phyloP scores from a whole-genome alignment of 2,329 filamentous ascomycete genomes.

The Bipolaris cookei region DNA sequence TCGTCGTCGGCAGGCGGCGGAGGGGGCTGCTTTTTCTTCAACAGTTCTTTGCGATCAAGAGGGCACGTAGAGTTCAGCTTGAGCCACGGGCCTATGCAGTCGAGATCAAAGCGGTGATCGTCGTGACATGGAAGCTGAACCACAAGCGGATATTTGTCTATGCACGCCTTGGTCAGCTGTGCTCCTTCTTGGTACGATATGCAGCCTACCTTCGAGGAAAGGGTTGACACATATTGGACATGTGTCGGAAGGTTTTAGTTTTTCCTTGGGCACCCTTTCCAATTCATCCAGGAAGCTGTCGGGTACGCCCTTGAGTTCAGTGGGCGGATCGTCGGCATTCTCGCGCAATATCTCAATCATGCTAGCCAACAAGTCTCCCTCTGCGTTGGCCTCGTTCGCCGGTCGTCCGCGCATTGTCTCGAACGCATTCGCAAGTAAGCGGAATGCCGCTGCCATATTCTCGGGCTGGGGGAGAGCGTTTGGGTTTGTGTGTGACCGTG shows the following conservation, averaged over 20 bases:
- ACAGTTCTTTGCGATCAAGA: constrained; percentile 64
- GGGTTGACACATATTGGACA: constrained; percentile 68
- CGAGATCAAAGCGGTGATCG: constrained; percentile 68
- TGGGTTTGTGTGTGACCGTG: constrained; percentile 58
- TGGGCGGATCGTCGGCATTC: constrained; percentile 64
- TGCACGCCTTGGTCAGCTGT: constrained; percentile 27
- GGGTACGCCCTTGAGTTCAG: constrained; percentile 65
- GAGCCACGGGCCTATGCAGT: constrained; percentile 70
- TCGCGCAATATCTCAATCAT: constrained; percentile 64
- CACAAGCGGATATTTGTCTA: constrained; percentile 66
- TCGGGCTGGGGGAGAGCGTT: constrained; percentile 65
- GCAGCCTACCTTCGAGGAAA: constrained; percentile 62
- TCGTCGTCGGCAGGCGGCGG: constrained; percentile 57
- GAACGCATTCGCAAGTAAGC: constrained; percentile 66
- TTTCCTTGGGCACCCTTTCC: constrained; percentile 63
- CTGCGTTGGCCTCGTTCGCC: constrained; percentile 36
- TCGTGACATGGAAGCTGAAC: constrained; percentile 67
- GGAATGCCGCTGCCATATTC: constrained; percentile 65
- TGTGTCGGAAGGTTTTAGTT: constrained; percentile 59
- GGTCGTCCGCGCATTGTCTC: constrained; percentile 60
- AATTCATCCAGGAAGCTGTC: constrained; percentile 67
- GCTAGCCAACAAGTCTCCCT: constrained; percentile 55
- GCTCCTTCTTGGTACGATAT: neutral
- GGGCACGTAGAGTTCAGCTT: constrained; percentile 69
- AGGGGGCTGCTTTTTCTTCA: constrained; percentile 58